phyloP scores from a whole-genome alignment of 2,329 filamentous ascomycete species.

The Kalmusia sp. region DNA sequence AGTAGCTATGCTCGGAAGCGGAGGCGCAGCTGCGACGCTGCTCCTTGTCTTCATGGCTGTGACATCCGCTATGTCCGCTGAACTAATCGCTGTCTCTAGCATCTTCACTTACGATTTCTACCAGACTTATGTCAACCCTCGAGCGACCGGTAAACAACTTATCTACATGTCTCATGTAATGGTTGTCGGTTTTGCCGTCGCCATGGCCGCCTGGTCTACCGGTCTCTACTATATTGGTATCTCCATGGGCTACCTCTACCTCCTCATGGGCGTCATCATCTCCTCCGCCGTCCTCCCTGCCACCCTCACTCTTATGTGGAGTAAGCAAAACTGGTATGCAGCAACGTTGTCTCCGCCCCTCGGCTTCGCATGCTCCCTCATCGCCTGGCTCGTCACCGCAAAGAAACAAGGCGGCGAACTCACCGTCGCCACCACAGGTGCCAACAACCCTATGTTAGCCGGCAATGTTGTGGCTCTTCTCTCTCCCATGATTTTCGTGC shows the following conservation, averaged over 20 bases:
- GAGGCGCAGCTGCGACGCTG: constrained; percentile 79
- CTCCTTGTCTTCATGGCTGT: constrained; percentile 91
- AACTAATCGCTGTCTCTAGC: constrained; percentile 85
- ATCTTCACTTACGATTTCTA: constrained; percentile 91
- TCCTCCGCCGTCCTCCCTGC: constrained; percentile 84
- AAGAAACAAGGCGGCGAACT: constrained; percentile 73
- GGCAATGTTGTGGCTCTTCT: constrained; percentile 86
- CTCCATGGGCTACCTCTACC: constrained; percentile 86
- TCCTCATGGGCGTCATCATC: constrained; percentile 93
- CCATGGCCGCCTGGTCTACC: constrained; percentile 80
- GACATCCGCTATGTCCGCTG: constrained; percentile 81
- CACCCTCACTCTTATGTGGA: constrained; percentile 81
- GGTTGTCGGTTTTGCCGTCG: constrained; percentile 75
- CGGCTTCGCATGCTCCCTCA: constrained; percentile 71
- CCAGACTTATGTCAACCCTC: constrained; percentile 83
- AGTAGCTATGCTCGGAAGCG: constrained; percentile 80
- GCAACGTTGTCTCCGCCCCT: constrained; percentile 73
- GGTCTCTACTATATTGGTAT: constrained; percentile 71
- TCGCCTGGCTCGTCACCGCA: constrained; percentile 80
- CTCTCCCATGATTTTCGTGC: constrained; percentile 76
- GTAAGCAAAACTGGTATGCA: constrained; percentile 77
- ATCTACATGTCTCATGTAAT: constrained; percentile 81
- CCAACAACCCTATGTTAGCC: constrained; percentile 83
- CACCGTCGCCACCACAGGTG: constrained; percentile 76
- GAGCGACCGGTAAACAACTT: constrained; percentile 75